Evolutionary conservation across 768 basidiomycete species (phyloP).

Genomic region (Lactarius indigo): DNA sequence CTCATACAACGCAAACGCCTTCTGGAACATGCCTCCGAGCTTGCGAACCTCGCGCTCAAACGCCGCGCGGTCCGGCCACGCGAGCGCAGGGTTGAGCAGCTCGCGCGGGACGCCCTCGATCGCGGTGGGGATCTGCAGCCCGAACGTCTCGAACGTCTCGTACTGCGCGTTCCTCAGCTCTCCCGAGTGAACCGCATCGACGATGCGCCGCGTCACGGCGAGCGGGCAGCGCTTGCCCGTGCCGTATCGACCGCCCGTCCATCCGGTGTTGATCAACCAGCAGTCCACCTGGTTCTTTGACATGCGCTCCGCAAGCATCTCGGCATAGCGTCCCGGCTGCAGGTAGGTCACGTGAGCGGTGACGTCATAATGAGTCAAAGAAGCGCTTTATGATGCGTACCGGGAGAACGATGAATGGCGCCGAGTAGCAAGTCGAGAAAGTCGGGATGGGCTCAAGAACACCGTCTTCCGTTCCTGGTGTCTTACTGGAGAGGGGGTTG

Average conservation of each 20-base stretch:
- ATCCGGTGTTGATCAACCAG: conserved; percentile 99
- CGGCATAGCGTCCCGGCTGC: conserved; percentile 90
- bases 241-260: conserved; percentile 94
- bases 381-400: conserved; percentile 37
- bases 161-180: conserved; percentile 83
- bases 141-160: conserved; percentile 81
- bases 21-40: conserved; percentile 89
- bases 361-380: background rate
- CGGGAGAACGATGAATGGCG: conserved; percentile 99
- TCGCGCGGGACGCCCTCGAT: conserved; percentile 88
- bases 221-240: conserved; percentile 93
- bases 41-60: conserved; percentile 87
- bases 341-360: background rate
- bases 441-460: conserved; percentile 98
- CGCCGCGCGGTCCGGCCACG: conserved; percentile 87
- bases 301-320: conserved; percentile 97
- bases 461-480: conserved; percentile 98
- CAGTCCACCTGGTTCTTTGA: conserved; percentile 82
- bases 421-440: conserved; percentile 98
- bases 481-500: conserved; percentile 57
- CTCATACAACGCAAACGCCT: conserved; percentile 91
- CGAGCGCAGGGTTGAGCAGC: conserved; percentile 81
- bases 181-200: conserved; percentile 95
- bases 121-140: conserved; percentile 75
- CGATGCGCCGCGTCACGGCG: conserved; percentile 92